Evolutionary conservation across 768 basidiomycete species (phyloP).

Genomic region (Boletus sp.): DNA sequence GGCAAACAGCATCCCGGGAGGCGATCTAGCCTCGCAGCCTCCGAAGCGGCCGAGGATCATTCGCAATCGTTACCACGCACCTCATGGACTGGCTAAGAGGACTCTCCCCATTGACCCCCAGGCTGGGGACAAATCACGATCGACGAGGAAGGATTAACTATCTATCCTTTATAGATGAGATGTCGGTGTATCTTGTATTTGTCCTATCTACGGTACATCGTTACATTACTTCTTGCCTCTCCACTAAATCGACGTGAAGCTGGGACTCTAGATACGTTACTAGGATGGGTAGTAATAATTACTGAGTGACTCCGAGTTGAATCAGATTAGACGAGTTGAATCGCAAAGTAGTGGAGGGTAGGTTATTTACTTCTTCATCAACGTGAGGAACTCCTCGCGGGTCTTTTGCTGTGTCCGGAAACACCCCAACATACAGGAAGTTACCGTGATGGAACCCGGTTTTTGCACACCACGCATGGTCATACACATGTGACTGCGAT

Average conservation of each 20-base stretch:
- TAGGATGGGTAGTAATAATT: slow-evolving; percentile 20
- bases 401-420: slow-evolving; percentile 99
- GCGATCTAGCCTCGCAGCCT: slow-evolving; percentile 40
- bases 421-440: slow-evolving; percentile 97
- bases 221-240: slow-evolving; percentile 17
- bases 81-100: slow-evolving; percentile 52
- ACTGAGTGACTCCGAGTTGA: slow-evolving; percentile 30
- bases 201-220: slow-evolving; percentile 7
- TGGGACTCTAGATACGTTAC: slow-evolving; percentile 20
- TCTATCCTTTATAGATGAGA: slow-evolving; percentile 3
- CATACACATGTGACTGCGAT: slow-evolving; percentile 90
- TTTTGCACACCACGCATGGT: slow-evolving; percentile 99
- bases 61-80: slow-evolving; percentile 46
- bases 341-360: slow-evolving; percentile 29
- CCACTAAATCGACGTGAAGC: slow-evolving; percentile 7
- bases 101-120: slow-evolving; percentile 60
- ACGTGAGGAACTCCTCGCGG: slow-evolving; percentile 90
- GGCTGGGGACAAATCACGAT: slow-evolving; percentile 52
- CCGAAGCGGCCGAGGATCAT: slow-evolving; percentile 61
- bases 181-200: slow-evolving; percentile 9
- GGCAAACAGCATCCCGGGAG: slow-evolving; percentile 31
- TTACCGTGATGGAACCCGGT: slow-evolving; percentile 91
- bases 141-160: slow-evolving; percentile 51
- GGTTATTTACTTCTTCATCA: slow-evolving; percentile 54
- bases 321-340: slow-evolving; percentile 45